Evolutionary conservation across 306 rosid genomes (phyloP), one percentile per base, ranked within the genome.

Genomic region (Oemleria cerasiformis): DNA sequence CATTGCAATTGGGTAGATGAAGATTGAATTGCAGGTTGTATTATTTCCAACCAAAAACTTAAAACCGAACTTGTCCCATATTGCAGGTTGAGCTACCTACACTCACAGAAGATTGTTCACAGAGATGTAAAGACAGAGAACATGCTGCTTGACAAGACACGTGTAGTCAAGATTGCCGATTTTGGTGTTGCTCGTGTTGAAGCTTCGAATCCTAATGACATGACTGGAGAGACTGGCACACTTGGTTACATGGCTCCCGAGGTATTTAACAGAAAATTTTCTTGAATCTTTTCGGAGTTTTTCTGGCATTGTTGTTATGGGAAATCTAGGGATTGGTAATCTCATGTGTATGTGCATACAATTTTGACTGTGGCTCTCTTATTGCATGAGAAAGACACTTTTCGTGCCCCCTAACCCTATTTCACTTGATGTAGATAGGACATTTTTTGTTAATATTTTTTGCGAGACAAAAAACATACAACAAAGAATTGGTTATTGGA

Each of bases 221-320:
- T 94, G 98, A 94, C 98, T 16, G 98, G 98, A 80, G 98, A 94
- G 91, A 94, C 98, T 43, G 98, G 98, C 34, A 94, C 98, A 13
- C 97, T 94, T 53, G 98, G 98, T 80, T 94, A 94, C 85, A 94
- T 94, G 98, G 98, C 98, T 79, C 98, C 98, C 3, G 98, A 94
- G 98, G 97, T 92, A 73, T 59, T 71, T 42, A 34, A 25, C 20
- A 16, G 34, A 44, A 43, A 57, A 12, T 16, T 43, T 70, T 70
- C n/a, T 56, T 41, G 74, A 19, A 41, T 70, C 41, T 55, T 47
- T 4, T 25, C 3, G 42, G 45, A 66, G 57, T 30, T 15, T 47
- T 17, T 9, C 25, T 30, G 55, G 41, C 71, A 17, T 9, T 49
- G 20, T 49, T 49, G 55, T 49, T 16, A 49, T 14, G 1, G n/a